phyloP scores from a whole-genome alignment of 2,329 filamentous ascomycete genomes.

The Hirsutella thompsonii region DNA sequence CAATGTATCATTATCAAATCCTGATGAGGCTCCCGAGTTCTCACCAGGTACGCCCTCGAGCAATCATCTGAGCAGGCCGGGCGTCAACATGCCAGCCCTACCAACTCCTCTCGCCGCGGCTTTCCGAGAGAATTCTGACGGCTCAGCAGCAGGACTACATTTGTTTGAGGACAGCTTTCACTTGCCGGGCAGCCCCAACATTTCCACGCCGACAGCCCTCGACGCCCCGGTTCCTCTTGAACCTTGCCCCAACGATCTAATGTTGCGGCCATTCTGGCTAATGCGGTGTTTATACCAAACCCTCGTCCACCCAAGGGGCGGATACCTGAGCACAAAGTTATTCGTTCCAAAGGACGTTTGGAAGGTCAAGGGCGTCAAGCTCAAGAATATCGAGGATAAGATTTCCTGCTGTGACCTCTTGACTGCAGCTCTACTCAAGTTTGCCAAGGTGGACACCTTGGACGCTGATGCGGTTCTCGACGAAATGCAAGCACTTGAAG shows the following conservation, averaged over 20 bases:
- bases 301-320: slow-evolving; percentile 78
- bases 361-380: slow-evolving; percentile 85
- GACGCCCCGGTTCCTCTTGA: slow-evolving; percentile 71
- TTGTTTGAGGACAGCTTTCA: slow-evolving; percentile 79
- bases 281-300: slow-evolving; percentile 93
- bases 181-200: slow-evolving; percentile 48
- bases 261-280: slow-evolving; percentile 94
- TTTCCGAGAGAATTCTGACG: slow-evolving; percentile 44
- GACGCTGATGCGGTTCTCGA: slow-evolving; percentile 88
- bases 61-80: slow-evolving; percentile 47
- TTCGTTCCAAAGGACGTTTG: slow-evolving; percentile 91
- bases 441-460: slow-evolving; percentile 71
- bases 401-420: slow-evolving; percentile 82
- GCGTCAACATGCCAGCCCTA: slow-evolving; percentile 42
- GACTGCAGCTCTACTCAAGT: slow-evolving; percentile 74
- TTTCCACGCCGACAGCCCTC: slow-evolving; percentile 46
- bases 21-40: slow-evolving; percentile 49
- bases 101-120: slow-evolving; percentile 55
- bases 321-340: slow-evolving; percentile 80
- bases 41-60: slow-evolving; percentile 66
- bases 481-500: slow-evolving; percentile 85
- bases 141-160: slow-evolving; percentile 53
- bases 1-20: slow-evolving; percentile 54
- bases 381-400: slow-evolving; percentile 88
- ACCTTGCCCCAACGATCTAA: slow-evolving; percentile 76